Evolutionary conservation across 306 rosid genomes (phyloP).

Genomic region (Trifolium dubium): DNA sequence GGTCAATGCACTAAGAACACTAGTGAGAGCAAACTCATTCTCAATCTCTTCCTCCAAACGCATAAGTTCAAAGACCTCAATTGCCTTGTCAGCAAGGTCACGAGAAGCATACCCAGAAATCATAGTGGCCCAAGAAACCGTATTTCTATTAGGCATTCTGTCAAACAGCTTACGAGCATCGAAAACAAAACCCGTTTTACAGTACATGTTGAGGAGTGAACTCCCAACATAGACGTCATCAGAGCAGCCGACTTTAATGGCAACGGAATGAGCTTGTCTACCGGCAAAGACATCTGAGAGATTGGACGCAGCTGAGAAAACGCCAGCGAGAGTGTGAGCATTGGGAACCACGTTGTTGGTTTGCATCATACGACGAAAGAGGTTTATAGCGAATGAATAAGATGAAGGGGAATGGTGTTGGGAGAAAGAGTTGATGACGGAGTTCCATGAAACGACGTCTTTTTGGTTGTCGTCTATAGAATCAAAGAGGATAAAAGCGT

Average conservation of each 20-base stretch:
- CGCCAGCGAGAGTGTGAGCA: constrained; percentile 71
- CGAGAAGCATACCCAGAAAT: constrained; percentile 72
- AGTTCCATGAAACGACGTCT: constrained; percentile 82
- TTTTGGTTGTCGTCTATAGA: constrained; percentile 34
- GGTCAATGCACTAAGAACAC: constrained; percentile 68
- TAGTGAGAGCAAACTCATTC: constrained; percentile 64
- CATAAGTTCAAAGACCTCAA: constrained; percentile 56
- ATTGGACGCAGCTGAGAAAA: constrained; percentile 61
- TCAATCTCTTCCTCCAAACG: constrained; percentile 43
- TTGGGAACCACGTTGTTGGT: constrained; percentile 53
- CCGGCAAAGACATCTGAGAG: constrained; percentile 45
- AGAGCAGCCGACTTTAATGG: constrained; percentile 55
- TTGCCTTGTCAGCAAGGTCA: constrained; percentile 54
- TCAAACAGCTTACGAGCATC: constrained; percentile 84
- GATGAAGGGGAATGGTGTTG: constrained; percentile 39
- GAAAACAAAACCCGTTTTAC: constrained; percentile 54
- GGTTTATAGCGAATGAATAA: constrained; percentile 49
- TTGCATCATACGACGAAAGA: constrained; percentile 70
- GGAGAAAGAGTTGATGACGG: constrained; percentile 75
- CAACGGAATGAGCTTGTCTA: constrained; percentile 58
- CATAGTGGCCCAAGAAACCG: constrained; percentile 85
- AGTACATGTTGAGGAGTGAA: constrained; percentile 68
- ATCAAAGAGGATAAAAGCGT: constrained; percentile 61
- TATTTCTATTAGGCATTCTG: constrained; percentile 62
- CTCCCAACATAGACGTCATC: constrained; percentile 76